Evolutionary conservation across 768 basidiomycete genomes (phyloP), one percentile per base, ranked within the genome.

Genomic region (Panus rudis): DNA sequence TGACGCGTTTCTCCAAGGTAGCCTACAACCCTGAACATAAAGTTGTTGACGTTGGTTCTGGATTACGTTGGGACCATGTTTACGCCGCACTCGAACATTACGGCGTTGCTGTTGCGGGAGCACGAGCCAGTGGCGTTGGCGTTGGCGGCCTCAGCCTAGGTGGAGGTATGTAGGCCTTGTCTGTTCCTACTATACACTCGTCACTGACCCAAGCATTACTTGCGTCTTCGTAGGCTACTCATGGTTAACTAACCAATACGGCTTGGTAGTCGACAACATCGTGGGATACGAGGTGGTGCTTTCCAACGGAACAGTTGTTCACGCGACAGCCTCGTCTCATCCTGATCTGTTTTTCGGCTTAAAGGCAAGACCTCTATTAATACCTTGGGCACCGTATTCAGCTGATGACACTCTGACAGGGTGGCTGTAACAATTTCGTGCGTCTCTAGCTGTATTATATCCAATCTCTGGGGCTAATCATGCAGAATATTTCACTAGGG

Each of bases 11-110:
- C 43, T 25, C 20, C 4, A 16, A 30, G 16, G 28, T 30, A 16
- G 16, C 10, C 10, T 30, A 30, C 28, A 16, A 30, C 16, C 10
- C 28, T 10, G 28, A 10, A 10, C 10, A 10, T 10, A 30, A 30
- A 16, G 16, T 16, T 30, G 28, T 16, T 30, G 28, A 30, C 28
- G 28, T 30, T 16, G 28, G 28, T 30, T 10, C 28, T 30, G 28
- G 28, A 16, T 30, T 48, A 72, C n/a, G 61, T 76, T 81, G 78
- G 78, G 79, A 82, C 50, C 71, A 78, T 24, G 75, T 72, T 61
- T 81, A 79, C 46, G 61, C 63, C 5, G 69, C 66, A 5, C 64
- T 82, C 6, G 61, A 58, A 3, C 46, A 61, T 10, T 16, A 10
- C 28, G 28, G 62, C n/a, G 69, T 76, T 4, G 74, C 64, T 27